A percentile compares a stretch with the other conserved stretches of the same genome.
These are phyloP conservation scores for Piloderma croceum DNA, from an alignment of 768 basidiomycete genomes.

Conservation along the genomic window DNA sequence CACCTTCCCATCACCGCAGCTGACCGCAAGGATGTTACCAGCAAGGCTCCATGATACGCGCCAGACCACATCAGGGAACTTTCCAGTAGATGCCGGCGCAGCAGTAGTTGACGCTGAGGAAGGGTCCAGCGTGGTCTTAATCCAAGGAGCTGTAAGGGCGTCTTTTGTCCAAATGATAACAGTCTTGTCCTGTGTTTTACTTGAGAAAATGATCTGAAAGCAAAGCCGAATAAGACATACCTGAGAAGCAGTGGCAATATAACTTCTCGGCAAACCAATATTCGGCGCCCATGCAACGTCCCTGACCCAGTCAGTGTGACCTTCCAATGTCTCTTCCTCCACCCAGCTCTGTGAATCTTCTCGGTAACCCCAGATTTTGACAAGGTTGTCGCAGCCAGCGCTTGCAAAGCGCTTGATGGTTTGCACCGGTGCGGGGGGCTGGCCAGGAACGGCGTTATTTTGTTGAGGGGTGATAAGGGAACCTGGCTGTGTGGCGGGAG, in stretches of 20 bases:
- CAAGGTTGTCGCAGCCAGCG: conserved; percentile 93
- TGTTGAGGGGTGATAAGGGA: conserved; percentile 73
- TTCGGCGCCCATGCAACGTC: conserved; percentile 99
- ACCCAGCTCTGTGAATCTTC: conserved; percentile 86
- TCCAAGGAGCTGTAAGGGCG: conserved; percentile 66
- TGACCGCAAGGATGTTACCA: conserved; percentile 92
- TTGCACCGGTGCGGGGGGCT: conserved; percentile 30
- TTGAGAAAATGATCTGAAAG: background rate
- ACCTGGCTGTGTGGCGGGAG: conserved; percentile 83
- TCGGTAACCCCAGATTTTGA: conserved; percentile 89
- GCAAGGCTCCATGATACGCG: conserved; percentile 97
- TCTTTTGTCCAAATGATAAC: conserved; percentile 93
- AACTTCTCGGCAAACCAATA: conserved; percentile 89
- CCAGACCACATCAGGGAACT: conserved; percentile 98
- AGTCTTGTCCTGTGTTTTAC: conserved; percentile 56
- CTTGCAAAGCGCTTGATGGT: conserved; percentile 87
- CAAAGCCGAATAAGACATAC: conserved; percentile 26
- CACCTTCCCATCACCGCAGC: conserved; percentile 97
- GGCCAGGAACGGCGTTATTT: conserved; percentile 40
- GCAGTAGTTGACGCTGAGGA: conserved; percentile 45
- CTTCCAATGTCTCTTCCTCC: conserved; percentile 85
- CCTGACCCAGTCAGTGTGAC: conserved; percentile 95
- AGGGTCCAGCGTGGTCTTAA: conserved; percentile 75
- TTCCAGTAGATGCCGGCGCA: conserved; percentile 49
- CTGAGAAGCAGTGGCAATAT: conserved; percentile 95